These are phyloP conservation scores for Arthromyces matolae DNA, from an alignment of 768 basidiomycete genomes.

Conservation along the genomic window DNA sequence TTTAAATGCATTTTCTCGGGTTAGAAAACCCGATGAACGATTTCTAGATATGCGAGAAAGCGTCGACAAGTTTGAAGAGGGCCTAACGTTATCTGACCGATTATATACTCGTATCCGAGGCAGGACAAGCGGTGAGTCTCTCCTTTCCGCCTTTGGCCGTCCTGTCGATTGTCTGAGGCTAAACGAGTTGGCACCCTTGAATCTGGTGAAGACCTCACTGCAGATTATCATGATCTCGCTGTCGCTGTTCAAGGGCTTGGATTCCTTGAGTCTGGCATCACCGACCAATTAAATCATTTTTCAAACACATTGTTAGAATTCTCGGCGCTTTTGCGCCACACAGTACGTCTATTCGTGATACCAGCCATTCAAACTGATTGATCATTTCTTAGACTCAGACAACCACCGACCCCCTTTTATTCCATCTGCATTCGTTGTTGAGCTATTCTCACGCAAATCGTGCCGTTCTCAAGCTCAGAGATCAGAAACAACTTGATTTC, in stretches of 20 bases:
- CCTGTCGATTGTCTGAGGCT: constrained; percentile 66
- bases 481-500: constrained; percentile 98
- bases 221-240: constrained; percentile 96
- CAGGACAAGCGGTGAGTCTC: constrained; percentile 80
- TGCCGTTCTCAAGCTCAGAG: constrained; percentile 90
- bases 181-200: constrained; percentile 78
- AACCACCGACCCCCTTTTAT: constrained; percentile 88
- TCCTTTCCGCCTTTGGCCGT: constrained; percentile 22
- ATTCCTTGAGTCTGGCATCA: constrained; percentile 97
- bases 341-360: constrained; percentile 41
- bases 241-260: constrained; percentile 95
- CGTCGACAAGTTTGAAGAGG: constrained; percentile 96
- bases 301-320: constrained; percentile 96
- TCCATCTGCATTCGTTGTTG: constrained; percentile 87
- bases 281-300: constrained; percentile 94
- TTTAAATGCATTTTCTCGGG: constrained; percentile 91
- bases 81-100: constrained; percentile 76
- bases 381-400: constrained; percentile 67
- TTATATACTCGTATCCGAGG: constrained; percentile 74
- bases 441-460: constrained; percentile 92
- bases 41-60: constrained; percentile 89
- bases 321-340: constrained; percentile 82
- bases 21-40: constrained; percentile 95
- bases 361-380: constrained; percentile 3
- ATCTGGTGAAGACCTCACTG: constrained; percentile 89